Conservation (phyloP, 1,139 yeast species). For the Candida pseudoviswanathii region DNA sequence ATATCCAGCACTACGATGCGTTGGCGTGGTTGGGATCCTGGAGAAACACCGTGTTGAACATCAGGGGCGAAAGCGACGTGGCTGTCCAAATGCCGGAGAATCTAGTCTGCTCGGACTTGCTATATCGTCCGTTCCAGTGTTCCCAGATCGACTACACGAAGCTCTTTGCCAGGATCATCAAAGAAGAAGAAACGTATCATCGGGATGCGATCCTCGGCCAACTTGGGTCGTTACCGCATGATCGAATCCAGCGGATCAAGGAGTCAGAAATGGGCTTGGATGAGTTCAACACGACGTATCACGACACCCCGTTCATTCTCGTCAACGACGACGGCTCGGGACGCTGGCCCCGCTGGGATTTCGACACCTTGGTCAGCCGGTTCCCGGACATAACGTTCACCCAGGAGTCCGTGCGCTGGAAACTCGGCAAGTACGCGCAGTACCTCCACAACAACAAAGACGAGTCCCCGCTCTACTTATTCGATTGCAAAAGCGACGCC, state of each 20-base stretch:
- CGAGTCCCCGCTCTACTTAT: constrained; percentile 81
- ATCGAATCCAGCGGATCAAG: constrained; percentile 48
- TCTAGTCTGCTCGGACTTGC: constrained; percentile 53
- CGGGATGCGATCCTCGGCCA: constrained; percentile 23
- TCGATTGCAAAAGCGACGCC: constrained; percentile 75
- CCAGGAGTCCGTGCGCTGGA: constrained; percentile 87
- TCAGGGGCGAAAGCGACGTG: constrained; percentile 32
- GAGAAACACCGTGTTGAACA: constrained; percentile 60
- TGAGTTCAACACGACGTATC: constrained; percentile 49
- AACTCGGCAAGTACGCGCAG: constrained; percentile 57
- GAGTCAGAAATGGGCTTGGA: constrained; percentile 44
- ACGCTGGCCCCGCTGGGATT: constrained; percentile 74
- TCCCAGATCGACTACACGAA: constrained; percentile 63
- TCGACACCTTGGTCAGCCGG: constrained; percentile 47
- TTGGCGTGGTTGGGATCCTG: constrained; percentile 74
- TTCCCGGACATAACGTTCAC: constrained; percentile 68
- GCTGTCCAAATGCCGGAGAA: constrained; percentile 44
- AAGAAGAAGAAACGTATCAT: constrained; percentile 44
- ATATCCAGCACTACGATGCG: constrained; percentile 17
- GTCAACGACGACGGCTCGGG: constrained; percentile 31
- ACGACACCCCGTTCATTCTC: constrained; percentile 68
- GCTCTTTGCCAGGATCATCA: constrained; percentile 49
- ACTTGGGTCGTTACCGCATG: constrained; percentile 27
- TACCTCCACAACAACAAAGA: constrained; percentile 67
- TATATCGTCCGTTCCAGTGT: constrained; percentile 81